phyloP scores from a whole-genome alignment of 108 stramenopile genomes.

The Cyclostephanos invisitatus region DNA sequence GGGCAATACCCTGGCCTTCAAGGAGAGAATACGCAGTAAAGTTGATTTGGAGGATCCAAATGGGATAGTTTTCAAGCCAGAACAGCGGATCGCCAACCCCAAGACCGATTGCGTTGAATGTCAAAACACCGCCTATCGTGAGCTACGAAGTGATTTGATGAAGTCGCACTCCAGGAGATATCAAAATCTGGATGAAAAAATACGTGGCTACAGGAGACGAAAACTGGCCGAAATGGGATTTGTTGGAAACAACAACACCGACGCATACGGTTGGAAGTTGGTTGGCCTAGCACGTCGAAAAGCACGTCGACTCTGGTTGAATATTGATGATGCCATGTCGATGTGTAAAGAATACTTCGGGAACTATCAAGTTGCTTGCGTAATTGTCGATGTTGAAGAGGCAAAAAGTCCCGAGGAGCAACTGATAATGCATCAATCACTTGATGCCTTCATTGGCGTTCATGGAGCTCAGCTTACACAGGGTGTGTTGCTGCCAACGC shows the following conservation, averaged over 20 bases:
- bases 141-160: conserved; percentile 22
- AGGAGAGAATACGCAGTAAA: background rate
- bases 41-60: conserved; percentile 4
- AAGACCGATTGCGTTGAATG: background rate
- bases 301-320: conserved; percentile 43
- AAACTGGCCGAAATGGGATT: conserved; percentile 16
- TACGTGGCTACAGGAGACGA: conserved; percentile 14
- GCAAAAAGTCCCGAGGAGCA: conserved; percentile 35
- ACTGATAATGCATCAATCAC: conserved; percentile 37
- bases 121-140: background rate
- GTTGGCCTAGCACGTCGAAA: conserved; percentile 33
- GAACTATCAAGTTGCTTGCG: conserved; percentile 23
- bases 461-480: conserved; percentile 49
- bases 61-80: conserved; percentile 25
- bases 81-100: background rate
- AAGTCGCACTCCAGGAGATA: conserved; percentile 17
- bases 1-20: background rate
- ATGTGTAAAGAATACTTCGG: conserved; percentile 29
- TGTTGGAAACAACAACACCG: background rate
- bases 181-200: conserved; percentile 14
- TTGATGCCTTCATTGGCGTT: conserved; percentile 35
- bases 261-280: conserved; percentile 1
- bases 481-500: conserved; percentile 24
- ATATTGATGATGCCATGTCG: conserved; percentile 30
- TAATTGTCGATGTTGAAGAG: conserved; percentile 29